Evolutionary conservation across 495 filamentous ascomycete genomes (phyloP).

Genomic region (Aspergillus ostianus): DNA sequence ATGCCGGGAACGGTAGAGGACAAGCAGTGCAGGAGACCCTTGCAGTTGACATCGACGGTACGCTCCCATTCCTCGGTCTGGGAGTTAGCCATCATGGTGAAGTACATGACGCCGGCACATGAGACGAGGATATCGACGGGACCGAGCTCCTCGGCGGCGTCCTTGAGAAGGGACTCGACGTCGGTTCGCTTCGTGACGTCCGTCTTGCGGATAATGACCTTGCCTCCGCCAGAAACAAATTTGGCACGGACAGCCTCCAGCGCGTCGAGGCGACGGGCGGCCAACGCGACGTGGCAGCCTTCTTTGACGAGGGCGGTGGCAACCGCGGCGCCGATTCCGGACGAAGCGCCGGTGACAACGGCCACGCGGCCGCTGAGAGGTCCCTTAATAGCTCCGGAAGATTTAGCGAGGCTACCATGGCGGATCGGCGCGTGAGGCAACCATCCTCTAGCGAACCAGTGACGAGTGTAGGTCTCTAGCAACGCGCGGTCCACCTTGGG

Average conservation of each 20-base stretch:
- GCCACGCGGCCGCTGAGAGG: constrained; percentile 52
- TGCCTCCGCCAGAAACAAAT: constrained; percentile 47
- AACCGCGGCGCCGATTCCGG: constrained; percentile 51
- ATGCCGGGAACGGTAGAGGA: constrained; percentile 59
- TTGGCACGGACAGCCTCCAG: constrained; percentile 55
- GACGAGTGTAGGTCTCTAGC: constrained; percentile 63
- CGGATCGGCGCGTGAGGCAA: constrained; percentile 52
- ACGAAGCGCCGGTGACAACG: constrained; percentile 49
- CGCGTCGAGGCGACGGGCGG: constrained; percentile 58
- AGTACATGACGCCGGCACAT: constrained; percentile 76
- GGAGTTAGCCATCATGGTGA: constrained; percentile 68
- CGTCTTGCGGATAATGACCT: constrained; percentile 57
- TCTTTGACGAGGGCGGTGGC: constrained; percentile 49
- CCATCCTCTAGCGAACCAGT: constrained; percentile 71
- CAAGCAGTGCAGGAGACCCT: constrained; percentile 63
- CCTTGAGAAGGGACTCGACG: constrained; percentile 53
- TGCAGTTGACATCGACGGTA: constrained; percentile 71
- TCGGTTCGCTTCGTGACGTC: constrained; percentile 59
- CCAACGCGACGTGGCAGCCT: constrained; percentile 62
- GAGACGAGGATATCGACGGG: constrained; percentile 64
- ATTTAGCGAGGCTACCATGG: constrained; percentile 33
- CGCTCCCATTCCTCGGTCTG: constrained; percentile 66
- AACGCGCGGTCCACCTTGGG: constrained; percentile 59
- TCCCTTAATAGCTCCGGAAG: constrained; percentile 36
- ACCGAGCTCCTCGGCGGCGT: constrained; percentile 54